These are phyloP conservation scores for Microdochium paspali DNA, from an alignment of 2,329 filamentous ascomycete genomes.

Conservation along the genomic window DNA sequence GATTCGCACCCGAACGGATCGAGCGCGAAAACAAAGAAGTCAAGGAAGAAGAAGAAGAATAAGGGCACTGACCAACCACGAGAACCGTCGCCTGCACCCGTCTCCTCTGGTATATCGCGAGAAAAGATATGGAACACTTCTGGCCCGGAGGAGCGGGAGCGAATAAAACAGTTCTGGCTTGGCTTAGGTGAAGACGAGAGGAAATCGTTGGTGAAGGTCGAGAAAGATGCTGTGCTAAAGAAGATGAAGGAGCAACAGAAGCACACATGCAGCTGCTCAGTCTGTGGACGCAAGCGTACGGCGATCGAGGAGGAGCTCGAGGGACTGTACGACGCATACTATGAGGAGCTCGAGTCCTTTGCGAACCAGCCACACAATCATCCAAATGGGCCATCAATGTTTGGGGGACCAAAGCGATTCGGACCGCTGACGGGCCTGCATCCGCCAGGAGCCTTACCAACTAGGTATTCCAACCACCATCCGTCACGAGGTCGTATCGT, in stretches of 20 bases:
- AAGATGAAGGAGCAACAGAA: slow-evolving; percentile 99
- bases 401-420: slow-evolving; percentile 57
- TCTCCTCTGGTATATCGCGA: slow-evolving; percentile 44
- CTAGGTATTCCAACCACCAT: slow-evolving; percentile 53
- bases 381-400: slow-evolving; percentile 59
- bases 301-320: slow-evolving; percentile 98
- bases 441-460: slow-evolving; percentile 47
- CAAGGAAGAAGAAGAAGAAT: slow-evolving; percentile 63
- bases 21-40: slow-evolving; percentile 44
- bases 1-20: slow-evolving; percentile 25
- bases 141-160: slow-evolving; percentile 86
- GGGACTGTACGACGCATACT: slow-evolving; percentile 96
- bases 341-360: slow-evolving; percentile 95
- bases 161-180: slow-evolving; percentile 98
- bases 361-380: slow-evolving; percentile 67
- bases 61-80: slow-evolving; percentile 15
- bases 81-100: slow-evolving; percentile 12
- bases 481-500: slow-evolving; percentile 69
- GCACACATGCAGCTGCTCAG: slow-evolving; percentile 95
- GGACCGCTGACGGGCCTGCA: slow-evolving; percentile 42
- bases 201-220: slow-evolving; percentile 91
- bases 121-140: slow-evolving; percentile 98
- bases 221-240: slow-evolving; percentile 93
- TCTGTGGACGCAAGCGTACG: slow-evolving; percentile 90
- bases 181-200: slow-evolving; percentile 89